Evolutionary conservation across 75 land plant species (phyloP).

Genomic region (Pinus taeda): DNA sequence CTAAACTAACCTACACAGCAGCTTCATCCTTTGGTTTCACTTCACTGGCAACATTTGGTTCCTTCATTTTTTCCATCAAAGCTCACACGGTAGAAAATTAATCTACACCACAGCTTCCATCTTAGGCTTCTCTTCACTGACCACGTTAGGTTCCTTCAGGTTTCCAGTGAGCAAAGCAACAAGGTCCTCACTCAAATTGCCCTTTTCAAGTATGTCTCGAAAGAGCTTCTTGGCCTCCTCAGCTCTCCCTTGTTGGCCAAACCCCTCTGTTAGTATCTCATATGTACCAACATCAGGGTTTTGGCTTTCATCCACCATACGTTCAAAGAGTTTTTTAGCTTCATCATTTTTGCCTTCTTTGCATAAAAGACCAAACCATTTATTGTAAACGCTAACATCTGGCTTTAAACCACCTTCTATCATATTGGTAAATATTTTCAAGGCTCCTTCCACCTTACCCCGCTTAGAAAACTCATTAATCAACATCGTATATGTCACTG

Average conservation of each 20-base stretch:
- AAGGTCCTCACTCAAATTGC: too few species aligned
- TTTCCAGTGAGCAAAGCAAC: too few species aligned
- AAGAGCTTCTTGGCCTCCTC: not conserved
- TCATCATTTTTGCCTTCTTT: conserved; percentile 26
- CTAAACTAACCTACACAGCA: too few species aligned
- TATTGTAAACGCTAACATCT: conserved; percentile 17
- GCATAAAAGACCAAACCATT: conserved; percentile 20
- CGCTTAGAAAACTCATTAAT: conserved; percentile 22
- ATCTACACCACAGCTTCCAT: not conserved
- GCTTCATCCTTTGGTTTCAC: too few species aligned
- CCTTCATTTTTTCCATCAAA: not conserved
- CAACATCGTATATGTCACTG: conserved; percentile 33
- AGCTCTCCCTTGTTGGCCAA: conserved; percentile 5
- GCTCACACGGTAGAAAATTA: not conserved
- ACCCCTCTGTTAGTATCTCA: too few species aligned
- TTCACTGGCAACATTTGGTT: too few species aligned
- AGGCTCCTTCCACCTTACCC: conserved; percentile 13
- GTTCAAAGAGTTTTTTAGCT: conserved; percentile 15
- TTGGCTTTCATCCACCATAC: conserved; percentile 20
- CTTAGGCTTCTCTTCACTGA: not conserved
- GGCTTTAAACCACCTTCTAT: conserved; percentile 17
- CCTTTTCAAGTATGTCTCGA: not conserved
- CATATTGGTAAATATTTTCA: conserved; percentile 10
- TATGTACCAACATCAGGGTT: too few species aligned
- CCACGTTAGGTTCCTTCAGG: too few species aligned